Evolutionary conservation across 768 basidiomycete genomes (phyloP).

Genomic region (Roridomyces roridus): DNA sequence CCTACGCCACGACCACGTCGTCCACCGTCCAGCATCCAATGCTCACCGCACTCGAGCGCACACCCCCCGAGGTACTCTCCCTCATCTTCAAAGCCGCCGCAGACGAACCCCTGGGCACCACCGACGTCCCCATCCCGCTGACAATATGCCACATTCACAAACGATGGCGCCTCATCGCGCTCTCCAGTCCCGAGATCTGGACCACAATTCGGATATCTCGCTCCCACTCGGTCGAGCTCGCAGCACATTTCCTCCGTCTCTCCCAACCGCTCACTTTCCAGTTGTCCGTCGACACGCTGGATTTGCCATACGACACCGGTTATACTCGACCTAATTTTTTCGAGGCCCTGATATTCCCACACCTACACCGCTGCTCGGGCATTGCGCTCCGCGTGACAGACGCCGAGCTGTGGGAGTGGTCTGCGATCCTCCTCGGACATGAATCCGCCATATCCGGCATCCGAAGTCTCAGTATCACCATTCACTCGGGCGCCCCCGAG

Average conservation of each 20-base stretch:
- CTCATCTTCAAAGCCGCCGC: constrained; percentile 3
- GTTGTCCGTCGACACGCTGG: not conserved
- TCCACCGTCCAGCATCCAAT: no score
- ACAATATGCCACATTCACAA: not conserved
- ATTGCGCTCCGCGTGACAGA: constrained; percentile 1
- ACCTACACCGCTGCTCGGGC: not conserved
- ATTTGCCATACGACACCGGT: not conserved
- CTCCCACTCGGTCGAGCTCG: not conserved
- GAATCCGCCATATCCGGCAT: not conserved
- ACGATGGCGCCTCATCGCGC: constrained; percentile 1
- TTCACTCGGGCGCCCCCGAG: constrained; percentile 1
- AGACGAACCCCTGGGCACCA: not conserved
- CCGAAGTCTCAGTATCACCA: not conserved
- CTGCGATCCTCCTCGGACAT: not conserved
- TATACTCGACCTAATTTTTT: not conserved
- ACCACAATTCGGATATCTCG: not conserved
- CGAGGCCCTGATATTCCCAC: not conserved
- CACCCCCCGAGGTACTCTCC: not conserved
- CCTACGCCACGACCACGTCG: no score
- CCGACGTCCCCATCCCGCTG: not conserved
- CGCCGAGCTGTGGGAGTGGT: not conserved
- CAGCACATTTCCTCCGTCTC: not conserved
- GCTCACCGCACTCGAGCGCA: no score
- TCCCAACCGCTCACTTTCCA: not conserved
- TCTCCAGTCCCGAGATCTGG: constrained; percentile 1